Conservation (phyloP, 2,329 filamentous ascomycete genomes). For the Boeremia lycopersici region DNA sequence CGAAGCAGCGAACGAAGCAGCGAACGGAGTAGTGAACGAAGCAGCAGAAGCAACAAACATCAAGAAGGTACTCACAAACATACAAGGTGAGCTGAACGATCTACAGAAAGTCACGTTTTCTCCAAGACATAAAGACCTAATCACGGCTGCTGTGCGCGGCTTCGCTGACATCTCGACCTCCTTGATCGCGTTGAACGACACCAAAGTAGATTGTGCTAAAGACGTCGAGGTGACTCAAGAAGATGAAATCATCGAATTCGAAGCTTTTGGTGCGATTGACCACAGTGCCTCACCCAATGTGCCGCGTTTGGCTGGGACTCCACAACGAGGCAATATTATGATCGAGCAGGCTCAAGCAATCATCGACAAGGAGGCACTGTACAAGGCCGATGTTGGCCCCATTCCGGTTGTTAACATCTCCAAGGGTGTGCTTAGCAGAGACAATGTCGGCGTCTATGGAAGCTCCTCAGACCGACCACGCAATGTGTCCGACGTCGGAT, state of each 20-base stretch:
- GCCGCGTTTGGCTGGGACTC: neutral
- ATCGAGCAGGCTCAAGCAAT: neutral
- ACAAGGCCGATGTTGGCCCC: neutral
- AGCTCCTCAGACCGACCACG: too few species aligned
- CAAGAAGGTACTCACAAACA: neutral
- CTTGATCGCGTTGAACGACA: neutral
- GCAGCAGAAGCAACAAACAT: neutral
- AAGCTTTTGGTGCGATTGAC: neutral
- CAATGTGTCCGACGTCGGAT: too few species aligned
- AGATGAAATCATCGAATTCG: slow-evolving; percentile 3
- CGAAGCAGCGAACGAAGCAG: neutral
- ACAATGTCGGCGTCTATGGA: too few species aligned
- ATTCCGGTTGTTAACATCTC: neutral
- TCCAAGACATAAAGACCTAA: neutral
- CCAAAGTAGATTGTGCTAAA: too few species aligned
- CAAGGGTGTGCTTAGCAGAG: neutral
- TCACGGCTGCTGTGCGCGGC: neutral
- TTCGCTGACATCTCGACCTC: neutral
- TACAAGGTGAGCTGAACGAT: neutral
- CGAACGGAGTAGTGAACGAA: neutral
- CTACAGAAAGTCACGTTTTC: neutral
- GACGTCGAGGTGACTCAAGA: neutral
- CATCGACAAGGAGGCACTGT: neutral
- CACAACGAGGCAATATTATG: neutral
- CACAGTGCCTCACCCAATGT: neutral